A percentile compares a stretch with the other conserved stretches of the same genome.
These are phyloP conservation scores for Peterozyma toletana DNA, from an alignment of 805 yeast species.

Conservation along the genomic window DNA sequence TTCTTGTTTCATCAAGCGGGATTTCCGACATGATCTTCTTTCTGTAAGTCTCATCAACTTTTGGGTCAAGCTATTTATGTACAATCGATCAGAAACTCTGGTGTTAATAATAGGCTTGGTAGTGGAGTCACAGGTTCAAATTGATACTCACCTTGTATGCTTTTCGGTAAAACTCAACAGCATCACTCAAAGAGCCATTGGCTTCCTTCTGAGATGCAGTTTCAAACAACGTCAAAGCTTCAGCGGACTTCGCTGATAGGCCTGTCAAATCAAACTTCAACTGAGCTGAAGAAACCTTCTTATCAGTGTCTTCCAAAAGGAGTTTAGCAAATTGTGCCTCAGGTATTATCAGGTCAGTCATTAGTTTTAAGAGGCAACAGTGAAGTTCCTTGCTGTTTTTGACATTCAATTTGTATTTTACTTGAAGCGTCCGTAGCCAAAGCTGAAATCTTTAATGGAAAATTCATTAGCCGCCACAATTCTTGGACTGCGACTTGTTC, in stretches of 20 bases:
- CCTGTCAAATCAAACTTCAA: neutral
- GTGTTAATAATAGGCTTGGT: neutral
- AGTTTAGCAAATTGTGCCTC: too few species aligned
- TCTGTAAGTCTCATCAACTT: constrained; percentile 66
- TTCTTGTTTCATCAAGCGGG: constrained; percentile 14
- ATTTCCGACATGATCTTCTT: constrained; percentile 30
- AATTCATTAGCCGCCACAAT: too few species aligned
- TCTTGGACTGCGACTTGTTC: too few species aligned
- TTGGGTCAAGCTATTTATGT: constrained; percentile 21
- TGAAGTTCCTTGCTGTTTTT: too few species aligned
- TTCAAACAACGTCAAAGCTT: constrained; percentile 62
- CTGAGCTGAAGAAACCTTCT: too few species aligned
- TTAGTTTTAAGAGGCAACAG: too few species aligned
- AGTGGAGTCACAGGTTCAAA: too few species aligned
- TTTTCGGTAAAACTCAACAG: constrained; percentile 61
- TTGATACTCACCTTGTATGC: constrained; percentile 48
- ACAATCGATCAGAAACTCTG: neutral
- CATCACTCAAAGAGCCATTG: constrained; percentile 76
- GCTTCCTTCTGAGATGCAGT: constrained; percentile 65
- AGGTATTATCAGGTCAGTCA: too few species aligned
- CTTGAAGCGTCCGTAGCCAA: too few species aligned
- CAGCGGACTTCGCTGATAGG: constrained; percentile 14
- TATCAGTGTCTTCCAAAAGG: too few species aligned
- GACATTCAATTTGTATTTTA: too few species aligned
- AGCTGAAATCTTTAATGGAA: too few species aligned